Percentiles rank a stretch among this genome's conserved stretches.
Evolutionary conservation across 2,329 filamentous ascomycete species (phyloP).

Genomic region (Alternaria gansuensis): DNA sequence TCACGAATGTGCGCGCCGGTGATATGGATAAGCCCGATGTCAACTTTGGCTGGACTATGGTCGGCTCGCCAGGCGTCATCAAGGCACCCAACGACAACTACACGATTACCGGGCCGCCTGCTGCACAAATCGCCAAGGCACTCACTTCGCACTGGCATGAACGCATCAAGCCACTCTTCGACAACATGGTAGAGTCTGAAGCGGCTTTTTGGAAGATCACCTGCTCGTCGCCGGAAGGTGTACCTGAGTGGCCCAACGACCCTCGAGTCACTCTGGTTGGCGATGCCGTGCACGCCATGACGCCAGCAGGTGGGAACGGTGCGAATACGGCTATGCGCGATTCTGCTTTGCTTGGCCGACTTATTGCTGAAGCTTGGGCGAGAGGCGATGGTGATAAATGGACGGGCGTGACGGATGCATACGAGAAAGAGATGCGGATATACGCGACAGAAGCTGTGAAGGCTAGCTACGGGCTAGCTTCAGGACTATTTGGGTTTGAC

Average conservation of each 20-base stretch:
- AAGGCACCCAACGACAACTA: slow-evolving; percentile 67
- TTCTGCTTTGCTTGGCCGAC: slow-evolving; percentile 54
- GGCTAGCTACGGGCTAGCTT: slow-evolving; percentile 59
- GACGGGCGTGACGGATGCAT: slow-evolving; percentile 49
- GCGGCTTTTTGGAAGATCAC: slow-evolving; percentile 74
- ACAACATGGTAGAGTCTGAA: slow-evolving; percentile 65
- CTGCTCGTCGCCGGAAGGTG: slow-evolving; percentile 66
- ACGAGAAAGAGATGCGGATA: slow-evolving; percentile 51
- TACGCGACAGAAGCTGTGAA: slow-evolving; percentile 56
- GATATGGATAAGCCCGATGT: slow-evolving; percentile 67
- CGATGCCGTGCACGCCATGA: slow-evolving; percentile 59
- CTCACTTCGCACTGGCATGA: slow-evolving; percentile 66
- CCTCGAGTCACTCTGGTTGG: slow-evolving; percentile 60
- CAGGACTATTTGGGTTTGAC: slow-evolving; percentile 25
- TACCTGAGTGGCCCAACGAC: slow-evolving; percentile 68
- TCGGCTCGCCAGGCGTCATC: slow-evolving; percentile 66
- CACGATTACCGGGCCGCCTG: slow-evolving; percentile 64
- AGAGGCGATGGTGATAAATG: slow-evolving; percentile 34
- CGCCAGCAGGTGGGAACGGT: slow-evolving; percentile 58
- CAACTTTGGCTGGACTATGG: slow-evolving; percentile 72
- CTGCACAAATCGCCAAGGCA: slow-evolving; percentile 66
- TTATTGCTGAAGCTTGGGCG: slow-evolving; percentile 43
- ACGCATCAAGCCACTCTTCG: slow-evolving; percentile 65
- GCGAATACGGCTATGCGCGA: slow-evolving; percentile 58
- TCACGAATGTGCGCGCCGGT: slow-evolving; percentile 69